A percentile compares a stretch with the other conserved stretches of the same genome.
phyloP scores from a whole-genome alignment of 805 yeast species.

The Kazachstania africana region DNA sequence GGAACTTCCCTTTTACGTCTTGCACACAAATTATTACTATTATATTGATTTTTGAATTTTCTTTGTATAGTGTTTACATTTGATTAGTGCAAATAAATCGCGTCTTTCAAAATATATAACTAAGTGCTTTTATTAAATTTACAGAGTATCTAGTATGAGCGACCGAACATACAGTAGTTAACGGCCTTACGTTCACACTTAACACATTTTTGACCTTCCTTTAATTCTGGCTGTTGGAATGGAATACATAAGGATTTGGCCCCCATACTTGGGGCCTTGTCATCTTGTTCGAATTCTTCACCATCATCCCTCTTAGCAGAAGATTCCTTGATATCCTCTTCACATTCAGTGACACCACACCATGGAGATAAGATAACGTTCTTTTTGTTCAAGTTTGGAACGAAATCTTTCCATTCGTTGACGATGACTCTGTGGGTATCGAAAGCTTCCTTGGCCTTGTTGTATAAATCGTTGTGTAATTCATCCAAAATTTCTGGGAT shows the following conservation, averaged over 20 bases:
- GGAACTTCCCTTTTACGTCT: no score
- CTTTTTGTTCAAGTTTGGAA: slow-evolving; percentile 81
- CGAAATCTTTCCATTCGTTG: slow-evolving; percentile 83
- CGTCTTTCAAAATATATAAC: no score
- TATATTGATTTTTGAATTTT: no score
- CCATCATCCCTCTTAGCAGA: slow-evolving; percentile 68
- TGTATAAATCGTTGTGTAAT: slow-evolving; percentile 65
- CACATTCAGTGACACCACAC: slow-evolving; percentile 94
- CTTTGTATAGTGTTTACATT: no score
- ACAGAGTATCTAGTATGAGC: slow-evolving; percentile 74
- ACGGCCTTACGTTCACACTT: slow-evolving; percentile 69
- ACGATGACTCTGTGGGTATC: slow-evolving; percentile 78
- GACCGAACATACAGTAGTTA: slow-evolving; percentile 89
- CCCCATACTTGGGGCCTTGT: slow-evolving; percentile 97
- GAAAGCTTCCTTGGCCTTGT: slow-evolving; percentile 68
- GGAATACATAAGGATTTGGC: slow-evolving; percentile 98
- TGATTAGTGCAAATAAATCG: no score
- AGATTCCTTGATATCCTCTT: slow-evolving; percentile 89
- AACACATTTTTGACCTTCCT: slow-evolving; percentile 74
- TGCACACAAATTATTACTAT: no score
- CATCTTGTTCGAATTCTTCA: slow-evolving; percentile 83
- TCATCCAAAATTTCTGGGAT: slow-evolving; percentile 71
- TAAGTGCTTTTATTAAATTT: no score
- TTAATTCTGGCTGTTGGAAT: slow-evolving; percentile 76
- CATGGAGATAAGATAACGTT: slow-evolving; percentile 90